phyloP scores from a whole-genome alignment of 2,329 filamentous ascomycete species.

The Teratosphaeria pseudoeucalypti region DNA sequence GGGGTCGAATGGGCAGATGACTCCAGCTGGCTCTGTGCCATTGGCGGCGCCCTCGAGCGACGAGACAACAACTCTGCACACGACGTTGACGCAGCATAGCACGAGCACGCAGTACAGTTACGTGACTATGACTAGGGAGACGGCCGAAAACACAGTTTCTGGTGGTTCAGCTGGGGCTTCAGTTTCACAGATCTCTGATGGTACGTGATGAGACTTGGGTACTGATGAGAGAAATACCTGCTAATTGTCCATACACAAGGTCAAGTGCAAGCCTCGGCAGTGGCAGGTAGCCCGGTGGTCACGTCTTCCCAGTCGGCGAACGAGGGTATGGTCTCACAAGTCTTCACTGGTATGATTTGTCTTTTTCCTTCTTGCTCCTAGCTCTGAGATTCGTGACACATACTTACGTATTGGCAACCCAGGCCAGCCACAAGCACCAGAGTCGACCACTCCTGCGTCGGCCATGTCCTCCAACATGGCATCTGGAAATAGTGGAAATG shows the following conservation, averaged over 20 bases:
- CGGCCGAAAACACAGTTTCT: not conserved
- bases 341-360: not conserved
- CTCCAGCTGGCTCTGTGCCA: not conserved
- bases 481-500: not conserved
- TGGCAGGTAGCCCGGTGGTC: not conserved
- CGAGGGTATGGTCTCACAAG: not conserved
- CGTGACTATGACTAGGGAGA: not conserved
- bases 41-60: not conserved
- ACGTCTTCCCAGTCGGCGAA: not conserved
- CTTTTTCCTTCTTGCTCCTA: too few species aligned
- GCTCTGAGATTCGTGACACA: not conserved
- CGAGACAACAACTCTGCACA: not conserved
- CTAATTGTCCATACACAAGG: not conserved
- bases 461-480: not conserved
- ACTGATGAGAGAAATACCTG: not conserved
- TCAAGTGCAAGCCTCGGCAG: not conserved
- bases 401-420: not conserved
- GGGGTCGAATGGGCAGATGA: not conserved
- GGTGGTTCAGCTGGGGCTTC: not conserved
- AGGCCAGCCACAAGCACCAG: not conserved
- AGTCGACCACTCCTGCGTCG: not conserved
- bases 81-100: not conserved
- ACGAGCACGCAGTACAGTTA: not conserved
- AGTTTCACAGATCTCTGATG: not conserved
- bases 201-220: too few species aligned